Conservation (phyloP, 2,329 filamentous ascomycete species). For the Exutisphaerella laricina region DNA sequence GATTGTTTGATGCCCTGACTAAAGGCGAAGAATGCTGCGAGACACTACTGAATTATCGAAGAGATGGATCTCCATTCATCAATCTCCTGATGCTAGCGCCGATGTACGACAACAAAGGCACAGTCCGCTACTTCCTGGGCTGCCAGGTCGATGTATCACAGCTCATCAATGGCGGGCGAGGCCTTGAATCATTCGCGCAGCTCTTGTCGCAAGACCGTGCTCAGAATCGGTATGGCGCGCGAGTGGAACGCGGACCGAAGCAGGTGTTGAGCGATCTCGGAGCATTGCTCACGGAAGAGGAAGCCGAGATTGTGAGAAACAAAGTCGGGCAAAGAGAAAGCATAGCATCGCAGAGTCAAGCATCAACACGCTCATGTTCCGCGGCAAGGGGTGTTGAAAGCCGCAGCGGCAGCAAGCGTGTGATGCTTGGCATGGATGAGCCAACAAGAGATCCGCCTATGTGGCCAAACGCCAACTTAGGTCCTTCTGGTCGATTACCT, state of each 20-base stretch:
- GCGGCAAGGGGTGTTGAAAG: neutral
- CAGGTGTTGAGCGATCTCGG: conserved; percentile 28
- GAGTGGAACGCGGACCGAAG: conserved; percentile 21
- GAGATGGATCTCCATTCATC: conserved; percentile 39
- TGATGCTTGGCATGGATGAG: conserved; percentile 32
- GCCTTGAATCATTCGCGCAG: conserved; percentile 35
- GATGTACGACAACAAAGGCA: conserved; percentile 39
- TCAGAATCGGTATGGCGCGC: conserved; percentile 22
- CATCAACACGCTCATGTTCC: conserved; percentile 2
- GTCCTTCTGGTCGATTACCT: conserved; percentile 32
- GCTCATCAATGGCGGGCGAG: conserved; percentile 34
- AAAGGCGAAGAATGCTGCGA: conserved; percentile 40
- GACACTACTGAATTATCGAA: conserved; percentile 40
- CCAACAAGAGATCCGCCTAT: conserved; percentile 18
- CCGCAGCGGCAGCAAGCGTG: conserved; percentile 3
- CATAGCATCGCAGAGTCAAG: neutral
- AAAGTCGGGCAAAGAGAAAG: conserved; percentile 5
- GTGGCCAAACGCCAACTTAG: conserved; percentile 30
- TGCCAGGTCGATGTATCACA: conserved; percentile 38
- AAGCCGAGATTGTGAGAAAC: conserved; percentile 30
- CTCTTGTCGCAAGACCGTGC: conserved; percentile 31
- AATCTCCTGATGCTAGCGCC: conserved; percentile 39
- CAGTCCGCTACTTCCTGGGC: conserved; percentile 38
- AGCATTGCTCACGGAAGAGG: conserved; percentile 30
- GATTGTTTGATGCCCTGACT: conserved; percentile 35